Evolutionary conservation across 2,329 filamentous ascomycete species (phyloP).

Genomic region (Golovinomyces cichoracearum): DNA sequence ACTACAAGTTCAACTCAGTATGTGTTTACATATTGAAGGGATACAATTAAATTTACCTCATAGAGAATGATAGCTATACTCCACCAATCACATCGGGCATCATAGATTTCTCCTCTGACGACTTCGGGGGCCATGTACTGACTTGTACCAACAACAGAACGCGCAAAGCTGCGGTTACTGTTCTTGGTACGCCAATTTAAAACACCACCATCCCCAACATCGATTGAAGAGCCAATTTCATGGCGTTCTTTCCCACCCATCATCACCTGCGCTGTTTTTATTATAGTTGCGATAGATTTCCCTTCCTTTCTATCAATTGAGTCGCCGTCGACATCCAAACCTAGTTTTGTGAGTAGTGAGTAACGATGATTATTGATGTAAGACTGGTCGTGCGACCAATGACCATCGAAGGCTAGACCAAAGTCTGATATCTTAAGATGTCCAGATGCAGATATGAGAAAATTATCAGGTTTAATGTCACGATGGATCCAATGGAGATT

Average conservation of each 20-base stretch:
- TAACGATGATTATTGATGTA: slow-evolving; percentile 73
- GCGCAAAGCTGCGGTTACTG: slow-evolving; percentile 45
- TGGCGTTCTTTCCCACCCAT: slow-evolving; percentile 18
- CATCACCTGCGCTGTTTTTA: slow-evolving; percentile 18
- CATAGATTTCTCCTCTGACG: slow-evolving; percentile 55
- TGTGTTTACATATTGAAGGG: background rate
- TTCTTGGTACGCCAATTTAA: slow-evolving; percentile 44
- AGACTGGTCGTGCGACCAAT: slow-evolving; percentile 73
- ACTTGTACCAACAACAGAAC: slow-evolving; percentile 77
- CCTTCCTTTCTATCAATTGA: slow-evolving; percentile 36
- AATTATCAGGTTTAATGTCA: slow-evolving; percentile 94
- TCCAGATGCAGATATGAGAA: slow-evolving; percentile 64
- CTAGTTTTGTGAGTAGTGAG: slow-evolving; percentile 48
- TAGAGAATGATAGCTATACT: slow-evolving; percentile 85
- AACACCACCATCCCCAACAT: slow-evolving; percentile 22
- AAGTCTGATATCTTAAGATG: slow-evolving; percentile 95
- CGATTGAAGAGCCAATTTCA: slow-evolving; percentile 15
- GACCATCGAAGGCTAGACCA: slow-evolving; percentile 78
- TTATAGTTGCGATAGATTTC: slow-evolving; percentile 17
- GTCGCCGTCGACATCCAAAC: slow-evolving; percentile 50
- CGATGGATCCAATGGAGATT: slow-evolving; percentile 74
- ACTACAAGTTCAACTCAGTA: slow-evolving; percentile 20
- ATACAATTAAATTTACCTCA: slow-evolving; percentile 25
- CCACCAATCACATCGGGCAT: slow-evolving; percentile 91
- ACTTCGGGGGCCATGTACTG: slow-evolving; percentile 98